These are phyloP conservation scores for Globisporangium iwayamae DNA, from an alignment of 352 stramenopile species.

Conservation along the genomic window DNA sequence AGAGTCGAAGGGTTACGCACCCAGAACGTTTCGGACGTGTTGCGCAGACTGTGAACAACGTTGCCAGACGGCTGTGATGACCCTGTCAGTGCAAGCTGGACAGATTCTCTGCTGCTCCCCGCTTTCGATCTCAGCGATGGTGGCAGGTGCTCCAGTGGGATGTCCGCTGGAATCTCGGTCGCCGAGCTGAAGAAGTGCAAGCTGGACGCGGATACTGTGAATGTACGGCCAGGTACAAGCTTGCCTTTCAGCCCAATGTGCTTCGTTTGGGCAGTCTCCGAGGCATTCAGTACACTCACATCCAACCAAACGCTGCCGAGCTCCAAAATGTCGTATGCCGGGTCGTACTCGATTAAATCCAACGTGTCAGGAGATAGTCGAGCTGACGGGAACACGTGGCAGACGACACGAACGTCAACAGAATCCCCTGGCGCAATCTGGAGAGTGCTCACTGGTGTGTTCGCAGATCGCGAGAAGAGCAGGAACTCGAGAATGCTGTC, in stretches of 20 bases:
- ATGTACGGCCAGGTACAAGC: slow-evolving; percentile 75
- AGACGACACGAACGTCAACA: slow-evolving; percentile 81
- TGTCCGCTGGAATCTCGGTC: slow-evolving; percentile 49
- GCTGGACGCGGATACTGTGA: slow-evolving; percentile 71
- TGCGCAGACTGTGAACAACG: slow-evolving; percentile 63
- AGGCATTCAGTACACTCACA: slow-evolving; percentile 59
- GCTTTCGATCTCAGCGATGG: slow-evolving; percentile 39
- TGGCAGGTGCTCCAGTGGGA: slow-evolving; percentile 42
- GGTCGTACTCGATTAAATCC: slow-evolving; percentile 27
- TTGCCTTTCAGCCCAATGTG: slow-evolving; percentile 73
- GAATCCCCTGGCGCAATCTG: slow-evolving; percentile 73
- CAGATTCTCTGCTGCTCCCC: slow-evolving; percentile 29
- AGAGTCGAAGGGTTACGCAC: slow-evolving; percentile 71
- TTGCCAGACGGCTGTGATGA: slow-evolving; percentile 20
- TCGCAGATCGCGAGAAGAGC: slow-evolving; percentile 78
- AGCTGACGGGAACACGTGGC: slow-evolving; percentile 62
- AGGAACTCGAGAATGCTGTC: slow-evolving; percentile 69
- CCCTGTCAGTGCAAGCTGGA: slow-evolving; percentile 22
- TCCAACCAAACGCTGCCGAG: slow-evolving; percentile 66
- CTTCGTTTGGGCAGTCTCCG: slow-evolving; percentile 60
- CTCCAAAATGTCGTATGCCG: slow-evolving; percentile 48
- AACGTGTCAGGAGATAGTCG: slow-evolving; percentile 47
- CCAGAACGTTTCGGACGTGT: slow-evolving; percentile 71
- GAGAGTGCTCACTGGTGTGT: slow-evolving; percentile 65
- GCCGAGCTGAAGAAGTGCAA: slow-evolving; percentile 77